Conservation (phyloP, 345 rosid species). For the Gossypium australe region DNA sequence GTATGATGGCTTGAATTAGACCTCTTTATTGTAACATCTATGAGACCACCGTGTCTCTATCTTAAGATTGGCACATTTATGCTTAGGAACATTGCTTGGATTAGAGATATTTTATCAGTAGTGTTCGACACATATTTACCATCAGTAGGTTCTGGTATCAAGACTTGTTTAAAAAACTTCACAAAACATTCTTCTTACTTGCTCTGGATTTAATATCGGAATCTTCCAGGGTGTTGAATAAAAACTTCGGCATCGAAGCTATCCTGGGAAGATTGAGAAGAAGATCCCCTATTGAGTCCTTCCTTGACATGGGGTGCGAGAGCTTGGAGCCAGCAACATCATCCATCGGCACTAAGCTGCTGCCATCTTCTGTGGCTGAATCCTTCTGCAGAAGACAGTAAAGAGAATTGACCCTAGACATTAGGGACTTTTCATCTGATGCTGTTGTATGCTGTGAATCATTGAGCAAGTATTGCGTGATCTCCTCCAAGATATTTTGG, state of each 20-base stretch:
- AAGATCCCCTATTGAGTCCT: constrained; percentile 57
- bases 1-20: too few species aligned
- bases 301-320: constrained; percentile 36
- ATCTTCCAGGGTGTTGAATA: constrained; percentile 38
- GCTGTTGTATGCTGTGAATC: constrained; percentile 38
- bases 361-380: constrained; percentile 14
- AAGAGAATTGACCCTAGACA: constrained; percentile 59
- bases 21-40: too few species aligned
- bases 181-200: too few species aligned
- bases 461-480: constrained; percentile 44
- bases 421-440: constrained; percentile 42
- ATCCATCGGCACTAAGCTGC: too few species aligned
- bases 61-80: too few species aligned
- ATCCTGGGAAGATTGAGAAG: constrained; percentile 63
- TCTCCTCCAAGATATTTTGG: constrained; percentile 33
- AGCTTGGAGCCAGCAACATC: constrained; percentile 28
- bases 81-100: too few species aligned
- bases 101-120: too few species aligned
- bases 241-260: constrained; percentile 51
- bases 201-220: background rate
- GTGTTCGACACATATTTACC: too few species aligned
- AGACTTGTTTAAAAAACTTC: too few species aligned
- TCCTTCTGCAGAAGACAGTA: constrained; percentile 57
- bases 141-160: too few species aligned
- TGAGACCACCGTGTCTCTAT: too few species aligned